phyloP scores from a whole-genome alignment of 164 flowering plant species.

The Saururus chinensis region DNA sequence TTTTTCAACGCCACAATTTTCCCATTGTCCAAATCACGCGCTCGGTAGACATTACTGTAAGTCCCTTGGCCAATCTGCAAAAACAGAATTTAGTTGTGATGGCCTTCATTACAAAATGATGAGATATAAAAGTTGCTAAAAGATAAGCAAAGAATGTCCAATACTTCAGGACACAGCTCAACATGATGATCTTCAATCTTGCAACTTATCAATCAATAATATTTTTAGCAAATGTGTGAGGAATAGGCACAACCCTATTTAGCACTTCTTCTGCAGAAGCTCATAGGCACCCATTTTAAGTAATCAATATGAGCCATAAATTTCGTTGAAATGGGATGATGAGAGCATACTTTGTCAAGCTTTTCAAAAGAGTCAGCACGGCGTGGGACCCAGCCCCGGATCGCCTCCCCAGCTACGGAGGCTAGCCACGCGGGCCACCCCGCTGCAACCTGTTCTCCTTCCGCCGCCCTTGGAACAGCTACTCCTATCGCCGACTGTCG shows the following conservation, averaged over 20 bases:
- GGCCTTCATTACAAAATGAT: neutral
- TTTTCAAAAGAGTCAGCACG: slow-evolving; percentile 94
- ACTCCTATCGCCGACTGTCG: slow-evolving; percentile 37
- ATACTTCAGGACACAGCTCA: too few species aligned
- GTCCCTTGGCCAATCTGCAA: slow-evolving; percentile 97
- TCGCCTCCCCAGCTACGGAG: slow-evolving; percentile 93
- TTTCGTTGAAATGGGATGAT: neutral
- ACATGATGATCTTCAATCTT: too few species aligned
- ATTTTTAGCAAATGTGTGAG: too few species aligned
- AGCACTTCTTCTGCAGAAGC: neutral
- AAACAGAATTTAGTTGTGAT: neutral
- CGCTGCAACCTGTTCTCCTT: slow-evolving; percentile 91
- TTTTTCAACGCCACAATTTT: slow-evolving; percentile 93
- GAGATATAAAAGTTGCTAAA: too few species aligned
- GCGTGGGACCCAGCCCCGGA: slow-evolving; percentile 90
- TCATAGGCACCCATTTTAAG: neutral
- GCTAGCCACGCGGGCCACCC: slow-evolving; percentile 99
- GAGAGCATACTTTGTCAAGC: slow-evolving; percentile 66
- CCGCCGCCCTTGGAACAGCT: slow-evolving; percentile 43
- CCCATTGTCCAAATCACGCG: slow-evolving; percentile 79
- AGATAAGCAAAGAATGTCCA: neutral
- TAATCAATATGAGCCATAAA: neutral
- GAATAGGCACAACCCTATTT: too few species aligned
- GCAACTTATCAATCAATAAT: too few species aligned
- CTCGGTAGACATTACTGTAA: slow-evolving; percentile 86